A percentile compares a stretch with the other conserved stretches of the same genome.
These are phyloP conservation scores for Penicillium samsonianum DNA, from an alignment of 495 filamentous ascomycete species.

Conservation along the genomic window DNA sequence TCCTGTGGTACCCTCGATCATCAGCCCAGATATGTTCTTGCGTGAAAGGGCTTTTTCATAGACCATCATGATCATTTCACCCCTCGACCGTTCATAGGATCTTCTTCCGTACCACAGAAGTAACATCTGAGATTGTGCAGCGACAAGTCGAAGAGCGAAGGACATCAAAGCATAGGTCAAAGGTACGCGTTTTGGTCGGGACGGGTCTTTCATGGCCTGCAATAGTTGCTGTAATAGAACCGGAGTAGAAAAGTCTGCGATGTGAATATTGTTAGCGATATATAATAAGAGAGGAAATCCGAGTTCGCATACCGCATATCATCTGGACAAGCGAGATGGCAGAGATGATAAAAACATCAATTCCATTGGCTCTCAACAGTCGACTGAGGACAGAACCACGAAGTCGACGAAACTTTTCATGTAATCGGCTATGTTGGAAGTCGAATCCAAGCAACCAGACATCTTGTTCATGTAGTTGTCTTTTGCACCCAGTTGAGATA, in stretches of 20 bases:
- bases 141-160: conserved; percentile 59
- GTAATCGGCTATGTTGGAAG: conserved; percentile 72
- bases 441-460: conserved; percentile 76
- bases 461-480: conserved; percentile 71
- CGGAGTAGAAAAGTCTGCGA: conserved; percentile 58
- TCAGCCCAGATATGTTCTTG: conserved; percentile 63
- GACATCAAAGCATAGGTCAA: conserved; percentile 66
- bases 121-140: conserved; percentile 66
- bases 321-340: conserved; percentile 62
- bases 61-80: conserved; percentile 85
- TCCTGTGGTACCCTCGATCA: conserved; percentile 20
- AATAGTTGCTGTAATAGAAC: conserved; percentile 73
- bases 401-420: conserved; percentile 71
- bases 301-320: conserved; percentile 47
- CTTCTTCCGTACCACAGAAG: conserved; percentile 73
- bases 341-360: conserved; percentile 71
- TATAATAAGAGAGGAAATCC: too few species aligned
- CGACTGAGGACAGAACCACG: conserved; percentile 67
- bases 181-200: conserved; percentile 52
- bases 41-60: conserved; percentile 80
- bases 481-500: conserved; percentile 59
- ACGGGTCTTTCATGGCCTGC: conserved; percentile 59
- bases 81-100: conserved; percentile 75
- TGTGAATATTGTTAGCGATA: conserved; percentile 6
- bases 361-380: conserved; percentile 69